phyloP scores from a whole-genome alignment of 2,329 filamentous ascomycete species.

The Helotiales sp. region DNA sequence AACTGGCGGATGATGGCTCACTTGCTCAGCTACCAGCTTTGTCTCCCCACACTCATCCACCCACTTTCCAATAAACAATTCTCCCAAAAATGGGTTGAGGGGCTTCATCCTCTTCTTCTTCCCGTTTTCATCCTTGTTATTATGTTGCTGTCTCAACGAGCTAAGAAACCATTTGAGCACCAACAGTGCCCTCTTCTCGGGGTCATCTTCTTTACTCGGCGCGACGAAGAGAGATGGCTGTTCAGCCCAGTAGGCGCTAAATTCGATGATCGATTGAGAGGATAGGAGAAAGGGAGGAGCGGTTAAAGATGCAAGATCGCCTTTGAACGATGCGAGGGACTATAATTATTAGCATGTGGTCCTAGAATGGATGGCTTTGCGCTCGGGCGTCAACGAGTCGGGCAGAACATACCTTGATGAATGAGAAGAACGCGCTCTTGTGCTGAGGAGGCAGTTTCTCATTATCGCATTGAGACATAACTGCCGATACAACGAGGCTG shows the following conservation, averaged over 20 bases:
- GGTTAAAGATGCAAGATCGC: slow-evolving; percentile 76
- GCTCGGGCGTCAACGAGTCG: not conserved
- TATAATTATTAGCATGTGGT: slow-evolving; percentile 5
- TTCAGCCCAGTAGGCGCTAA: slow-evolving; percentile 80
- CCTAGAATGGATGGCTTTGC: not conserved
- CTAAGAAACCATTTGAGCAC: slow-evolving; percentile 95
- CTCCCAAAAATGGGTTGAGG: slow-evolving; percentile 90
- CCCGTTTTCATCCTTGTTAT: slow-evolving; percentile 63
- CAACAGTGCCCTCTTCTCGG: slow-evolving; percentile 78
- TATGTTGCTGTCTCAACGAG: slow-evolving; percentile 84
- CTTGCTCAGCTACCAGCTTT: slow-evolving; percentile 88
- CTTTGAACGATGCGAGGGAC: slow-evolving; percentile 81
- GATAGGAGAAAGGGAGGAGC: slow-evolving; percentile 84
- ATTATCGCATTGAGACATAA: slow-evolving; percentile 13
- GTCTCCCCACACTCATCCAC: slow-evolving; percentile 79
- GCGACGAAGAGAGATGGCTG: slow-evolving; percentile 78
- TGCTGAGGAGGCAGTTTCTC: slow-evolving; percentile 28
- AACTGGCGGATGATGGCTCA: slow-evolving; percentile 89
- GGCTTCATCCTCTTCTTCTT: slow-evolving; percentile 91
- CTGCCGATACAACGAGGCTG: not conserved
- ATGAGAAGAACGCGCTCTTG: slow-evolving; percentile 33
- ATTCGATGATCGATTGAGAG: slow-evolving; percentile 75
- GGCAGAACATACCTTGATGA: slow-evolving; percentile 30
- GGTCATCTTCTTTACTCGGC: slow-evolving; percentile 74
- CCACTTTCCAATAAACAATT: slow-evolving; percentile 91